phyloP scores from a whole-genome alignment of 306 rosid species.

The Bauhinia variegata region DNA sequence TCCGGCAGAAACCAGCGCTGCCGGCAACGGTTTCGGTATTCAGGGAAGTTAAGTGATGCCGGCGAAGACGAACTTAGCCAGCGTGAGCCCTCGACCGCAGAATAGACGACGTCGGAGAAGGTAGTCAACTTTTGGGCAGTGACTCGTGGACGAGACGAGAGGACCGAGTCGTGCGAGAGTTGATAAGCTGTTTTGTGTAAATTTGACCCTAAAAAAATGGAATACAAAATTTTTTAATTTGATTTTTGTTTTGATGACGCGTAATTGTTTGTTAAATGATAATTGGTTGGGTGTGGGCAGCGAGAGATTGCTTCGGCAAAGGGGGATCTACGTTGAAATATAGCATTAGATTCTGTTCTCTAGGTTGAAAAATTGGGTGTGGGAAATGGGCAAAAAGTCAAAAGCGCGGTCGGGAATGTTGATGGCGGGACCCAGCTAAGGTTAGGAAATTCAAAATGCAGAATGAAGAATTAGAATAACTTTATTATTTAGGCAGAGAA shows the following conservation, averaged over 20 bases:
- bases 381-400: slow-evolving; percentile 34
- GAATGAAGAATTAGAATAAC: slow-evolving; percentile 29
- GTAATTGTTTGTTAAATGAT: background rate
- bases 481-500: background rate
- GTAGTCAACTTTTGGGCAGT: slow-evolving; percentile 28
- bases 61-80: background rate
- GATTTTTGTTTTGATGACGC: too few species aligned
- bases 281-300: slow-evolving; percentile 10
- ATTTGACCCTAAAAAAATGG: slow-evolving; percentile 23
- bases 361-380: slow-evolving; percentile 17
- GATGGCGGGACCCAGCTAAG: background rate
- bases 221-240: slow-evolving; percentile 19
- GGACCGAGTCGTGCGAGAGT: slow-evolving; percentile 35
- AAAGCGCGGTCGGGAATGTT: slow-evolving; percentile 16
- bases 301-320: background rate
- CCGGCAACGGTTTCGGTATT: slow-evolving; percentile 9
- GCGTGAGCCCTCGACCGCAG: background rate
- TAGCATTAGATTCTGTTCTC: slow-evolving; percentile 42
- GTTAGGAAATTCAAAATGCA: background rate
- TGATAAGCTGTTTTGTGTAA: slow-evolving; percentile 36
- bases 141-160: slow-evolving; percentile 37
- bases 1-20: background rate
- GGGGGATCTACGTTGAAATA: slow-evolving; percentile 33
- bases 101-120: background rate
- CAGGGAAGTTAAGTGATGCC: background rate